Conservation (phyloP, 2,329 filamentous ascomycete genomes). For the Aspergillus fijiensis region DNA sequence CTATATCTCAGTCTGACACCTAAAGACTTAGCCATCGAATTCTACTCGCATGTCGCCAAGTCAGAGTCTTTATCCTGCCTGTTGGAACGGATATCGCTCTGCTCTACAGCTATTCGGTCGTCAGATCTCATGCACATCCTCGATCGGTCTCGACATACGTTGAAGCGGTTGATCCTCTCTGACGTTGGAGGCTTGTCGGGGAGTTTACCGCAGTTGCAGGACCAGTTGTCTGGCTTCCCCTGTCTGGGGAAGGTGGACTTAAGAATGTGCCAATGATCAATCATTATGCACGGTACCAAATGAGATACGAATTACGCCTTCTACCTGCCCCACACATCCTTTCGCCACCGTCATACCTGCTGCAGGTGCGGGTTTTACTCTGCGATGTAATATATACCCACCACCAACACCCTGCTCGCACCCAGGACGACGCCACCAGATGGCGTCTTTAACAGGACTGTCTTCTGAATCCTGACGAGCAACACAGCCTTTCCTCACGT, state of each 20-base stretch:
- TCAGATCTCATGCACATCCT: conserved; percentile 9
- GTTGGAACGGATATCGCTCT: conserved; percentile 10
- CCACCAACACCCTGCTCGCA: too few relatives aligned
- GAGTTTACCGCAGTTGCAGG: not conserved
- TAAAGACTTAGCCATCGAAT: conserved; percentile 12
- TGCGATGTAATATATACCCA: too few relatives aligned
- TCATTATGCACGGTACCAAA: too few relatives aligned
- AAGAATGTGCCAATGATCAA: not conserved
- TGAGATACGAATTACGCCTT: too few relatives aligned
- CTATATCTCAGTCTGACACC: conserved; percentile 12
- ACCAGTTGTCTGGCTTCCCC: not conserved
- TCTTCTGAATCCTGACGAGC: too few relatives aligned
- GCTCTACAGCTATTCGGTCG: conserved; percentile 3
- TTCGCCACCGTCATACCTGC: too few relatives aligned
- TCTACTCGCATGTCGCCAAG: conserved; percentile 7
- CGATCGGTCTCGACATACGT: not conserved
- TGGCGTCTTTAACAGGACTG: too few relatives aligned
- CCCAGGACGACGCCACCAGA: too few relatives aligned
- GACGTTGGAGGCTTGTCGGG: conserved; percentile 2
- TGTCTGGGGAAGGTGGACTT: not conserved
- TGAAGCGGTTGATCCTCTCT: not conserved
- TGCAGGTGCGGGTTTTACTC: too few relatives aligned
- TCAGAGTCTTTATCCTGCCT: not conserved
- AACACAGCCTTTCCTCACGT: too few relatives aligned
- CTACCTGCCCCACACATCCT: too few relatives aligned